These are phyloP conservation scores for Arthroderma uncinatum DNA, from an alignment of 2,329 filamentous ascomycete genomes.

Conservation along the genomic window DNA sequence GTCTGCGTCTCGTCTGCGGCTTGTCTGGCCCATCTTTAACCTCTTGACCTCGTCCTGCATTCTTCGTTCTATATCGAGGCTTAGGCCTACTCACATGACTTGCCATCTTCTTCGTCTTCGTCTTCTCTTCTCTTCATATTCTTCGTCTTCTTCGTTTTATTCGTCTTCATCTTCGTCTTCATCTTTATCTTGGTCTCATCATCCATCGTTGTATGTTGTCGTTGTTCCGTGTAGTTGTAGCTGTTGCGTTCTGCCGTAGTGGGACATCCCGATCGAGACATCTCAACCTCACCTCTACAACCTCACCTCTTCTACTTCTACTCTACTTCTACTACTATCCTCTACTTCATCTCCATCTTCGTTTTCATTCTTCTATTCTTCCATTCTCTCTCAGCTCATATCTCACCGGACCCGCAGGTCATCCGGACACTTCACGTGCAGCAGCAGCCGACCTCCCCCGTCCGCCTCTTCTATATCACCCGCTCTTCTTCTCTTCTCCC, in stretches of 20 bases:
- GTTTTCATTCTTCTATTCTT: not conserved
- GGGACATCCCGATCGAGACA: not conserved
- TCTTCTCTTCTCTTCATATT: too few relatives aligned
- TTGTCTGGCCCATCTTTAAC: not conserved
- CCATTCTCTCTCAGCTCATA: not conserved
- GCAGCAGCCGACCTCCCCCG: constrained; percentile 3
- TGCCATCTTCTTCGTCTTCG: not conserved
- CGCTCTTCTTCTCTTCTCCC: not conserved
- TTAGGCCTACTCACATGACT: not conserved
- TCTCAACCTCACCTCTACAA: not conserved
- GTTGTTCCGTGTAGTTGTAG: too few relatives aligned
- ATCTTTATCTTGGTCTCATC: too few relatives aligned
- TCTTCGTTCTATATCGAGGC: not conserved
- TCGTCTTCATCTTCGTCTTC: too few relatives aligned
- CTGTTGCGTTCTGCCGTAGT: not conserved
- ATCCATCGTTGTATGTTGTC: too few relatives aligned
- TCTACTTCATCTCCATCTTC: not conserved
- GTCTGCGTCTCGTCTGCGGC: not conserved
- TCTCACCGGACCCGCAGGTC: constrained; percentile 8
- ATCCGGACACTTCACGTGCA: constrained; percentile 13
- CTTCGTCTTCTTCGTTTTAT: too few relatives aligned
- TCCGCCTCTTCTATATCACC: constrained; percentile 1
- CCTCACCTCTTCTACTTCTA: not conserved
- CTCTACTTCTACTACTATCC: not conserved
- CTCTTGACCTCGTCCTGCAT: constrained; percentile 2